Base-by-base conservation (phyloP, 2,329 filamentous ascomycete genomes). In the Trichoderma brevicompactum region DNA sequence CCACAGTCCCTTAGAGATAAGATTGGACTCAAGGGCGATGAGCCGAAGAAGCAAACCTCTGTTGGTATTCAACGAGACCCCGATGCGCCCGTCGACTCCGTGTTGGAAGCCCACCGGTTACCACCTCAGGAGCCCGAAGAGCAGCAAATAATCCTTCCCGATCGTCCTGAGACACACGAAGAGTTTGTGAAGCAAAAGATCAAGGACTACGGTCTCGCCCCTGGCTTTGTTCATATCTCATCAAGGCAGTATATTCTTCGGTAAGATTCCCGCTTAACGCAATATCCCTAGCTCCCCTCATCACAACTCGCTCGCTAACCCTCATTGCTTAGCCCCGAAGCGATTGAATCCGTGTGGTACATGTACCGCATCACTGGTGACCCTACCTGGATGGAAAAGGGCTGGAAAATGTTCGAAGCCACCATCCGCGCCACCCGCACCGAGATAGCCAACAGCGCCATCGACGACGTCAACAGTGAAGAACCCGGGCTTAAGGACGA, bases 351-450 rank as follows among this genome's bases (percentile, higher is more conserved):
- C 0, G 88, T 96, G 13, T 96, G 92, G 84, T 91, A 94, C 79
- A 89, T 96, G 82, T 95, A 96, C 79, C 91, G 93, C 73, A 92
- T 96, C 77, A 96, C 92, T 0, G 93, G 92, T 54, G 90, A 95
- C 69, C 78, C 83, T 1, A 76, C 78, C 5, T 92, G 92, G 83
- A 89, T 90, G 74, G 92, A 96, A 34, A 89, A 90, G 69, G 94
- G 92, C 15, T 97, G 93, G 93, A 81, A 82, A 56, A 96, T 97
- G 92, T 97, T 92, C 74, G 79, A 87, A 68, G 82, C 89, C 19
- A 87, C 95, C 58, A 82, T 90, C 64, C 83, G 83, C 40, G 82
- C 87, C 38, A 93, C 92, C 2, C 79, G 81, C 43, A 89, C 91
- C 0, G 79, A 86, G 12, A 83, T 84, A 55, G 92, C 88, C 8